Evolutionary conservation across 1,284 basidiomycete species (phyloP).

Genomic region (Ganoderma sinense): DNA sequence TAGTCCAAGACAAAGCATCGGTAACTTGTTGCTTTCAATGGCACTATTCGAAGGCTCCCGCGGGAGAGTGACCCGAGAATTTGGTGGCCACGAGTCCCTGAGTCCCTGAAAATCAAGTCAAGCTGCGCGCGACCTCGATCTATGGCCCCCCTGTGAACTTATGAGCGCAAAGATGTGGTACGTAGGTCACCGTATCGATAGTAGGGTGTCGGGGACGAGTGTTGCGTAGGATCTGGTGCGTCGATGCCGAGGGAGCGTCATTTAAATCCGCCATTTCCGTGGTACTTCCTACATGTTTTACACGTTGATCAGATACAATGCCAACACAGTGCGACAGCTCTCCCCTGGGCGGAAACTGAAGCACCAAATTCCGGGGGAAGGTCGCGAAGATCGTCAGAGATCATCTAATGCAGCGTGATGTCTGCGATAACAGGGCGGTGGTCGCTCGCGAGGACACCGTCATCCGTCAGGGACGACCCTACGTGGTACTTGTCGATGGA

Average conservation of each 20-base stretch:
- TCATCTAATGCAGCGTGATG: conserved; percentile 27
- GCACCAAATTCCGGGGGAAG: neutral
- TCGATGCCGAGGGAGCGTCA: neutral
- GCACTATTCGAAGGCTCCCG: neutral
- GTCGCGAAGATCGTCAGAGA: neutral
- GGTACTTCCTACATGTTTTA: neutral
- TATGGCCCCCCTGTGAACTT: neutral
- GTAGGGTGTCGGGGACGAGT: neutral
- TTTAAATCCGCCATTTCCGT: neutral
- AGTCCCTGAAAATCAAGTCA: neutral
- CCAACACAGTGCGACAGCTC: neutral
- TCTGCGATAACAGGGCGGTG: conserved; percentile 63
- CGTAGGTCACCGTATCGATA: neutral
- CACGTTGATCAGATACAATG: neutral
- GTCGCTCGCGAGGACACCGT: conserved; percentile 63
- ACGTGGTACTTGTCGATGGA: conserved; percentile 48
- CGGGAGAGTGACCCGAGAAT: neutral
- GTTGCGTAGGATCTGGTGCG: neutral
- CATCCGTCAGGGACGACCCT: conserved; percentile 53
- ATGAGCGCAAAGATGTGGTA: neutral
- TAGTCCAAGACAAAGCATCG: neutral
- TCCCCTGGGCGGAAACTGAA: neutral
- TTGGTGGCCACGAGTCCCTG: neutral
- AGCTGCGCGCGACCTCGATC: neutral
- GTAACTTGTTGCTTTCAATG: neutral